A percentile compares a stretch with the other conserved stretches of the same genome.
Evolutionary conservation across 768 basidiomycete species (phyloP).

Genomic region (Psilocybe azurescens): DNA sequence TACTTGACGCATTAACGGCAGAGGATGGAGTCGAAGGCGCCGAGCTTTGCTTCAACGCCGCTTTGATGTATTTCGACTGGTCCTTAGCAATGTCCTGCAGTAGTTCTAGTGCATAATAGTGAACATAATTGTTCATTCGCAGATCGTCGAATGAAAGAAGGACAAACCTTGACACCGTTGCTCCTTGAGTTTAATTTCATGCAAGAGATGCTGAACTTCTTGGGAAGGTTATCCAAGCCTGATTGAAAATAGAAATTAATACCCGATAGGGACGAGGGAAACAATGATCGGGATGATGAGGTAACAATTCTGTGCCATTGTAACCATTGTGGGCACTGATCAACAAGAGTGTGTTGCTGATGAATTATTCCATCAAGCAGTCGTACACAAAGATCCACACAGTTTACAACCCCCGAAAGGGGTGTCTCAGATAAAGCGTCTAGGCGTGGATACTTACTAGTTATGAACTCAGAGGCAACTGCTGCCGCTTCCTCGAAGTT

Average conservation of each 20-base stretch:
- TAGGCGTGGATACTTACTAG: conserved; percentile 37
- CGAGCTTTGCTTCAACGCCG: conserved; percentile 31
- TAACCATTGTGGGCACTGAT: not conserved
- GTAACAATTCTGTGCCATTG: conserved; percentile 8
- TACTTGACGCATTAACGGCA: conserved; percentile 11
- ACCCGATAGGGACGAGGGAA: conserved; percentile 13
- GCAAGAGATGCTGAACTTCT: conserved; percentile 50
- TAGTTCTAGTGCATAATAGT: conserved; percentile 35
- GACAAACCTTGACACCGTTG: conserved; percentile 39
- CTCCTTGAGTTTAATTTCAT: conserved; percentile 51
- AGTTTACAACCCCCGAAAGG: not conserved
- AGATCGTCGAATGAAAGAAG: not conserved
- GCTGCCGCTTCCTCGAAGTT: conserved; percentile 49
- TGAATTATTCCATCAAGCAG: not conserved
- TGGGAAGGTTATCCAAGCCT: conserved; percentile 53
- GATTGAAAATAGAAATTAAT: conserved; percentile 19
- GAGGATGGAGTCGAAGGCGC: conserved; percentile 17
- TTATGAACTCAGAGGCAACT: conserved; percentile 50
- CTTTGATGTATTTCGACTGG: conserved; percentile 43
- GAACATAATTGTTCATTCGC: not conserved
- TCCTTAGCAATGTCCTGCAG: conserved; percentile 45
- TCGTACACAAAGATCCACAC: not conserved
- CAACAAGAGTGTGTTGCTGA: not conserved
- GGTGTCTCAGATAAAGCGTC: conserved; percentile 9
- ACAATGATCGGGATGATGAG: conserved; percentile 13